Base-by-base conservation (phyloP, 1,139 yeast species). In the Yamadazyma friedrichii region DNA sequence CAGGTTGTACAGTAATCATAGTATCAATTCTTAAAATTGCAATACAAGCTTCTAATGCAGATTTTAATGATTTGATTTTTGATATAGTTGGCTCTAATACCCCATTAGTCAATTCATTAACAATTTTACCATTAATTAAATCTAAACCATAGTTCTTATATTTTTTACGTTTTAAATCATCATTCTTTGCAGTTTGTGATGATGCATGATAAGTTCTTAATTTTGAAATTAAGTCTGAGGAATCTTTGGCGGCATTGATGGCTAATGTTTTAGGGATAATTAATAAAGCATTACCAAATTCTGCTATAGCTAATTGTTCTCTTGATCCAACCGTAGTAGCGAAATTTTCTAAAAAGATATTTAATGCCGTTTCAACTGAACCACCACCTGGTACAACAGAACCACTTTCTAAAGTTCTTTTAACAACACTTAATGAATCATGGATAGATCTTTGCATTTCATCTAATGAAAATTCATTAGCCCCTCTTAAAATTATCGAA, bases 381-480 rank as follows among this genome's bases (percentile, higher is more conserved):
- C 99, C 99, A 49, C 98, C 99, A 44, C 99, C 99, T 36, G 98
- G 98, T 9, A 94, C 98, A 43, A 94, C 94, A 51, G 78, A 69
- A 12, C 98, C 98, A 57, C 94, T 82, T 67, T 94, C 99, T 53
- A 94, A 78, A 13, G 98, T 89, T 62, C 98, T 83, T 71, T 94
- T 94, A 36, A 94, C 96, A 31, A 93, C 98, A 36, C 91, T 84
- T 53, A 94, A 74, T 1, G 98, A 88, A 63, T 94, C 99, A 59
- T 89, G 97, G 45, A 94, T 66, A 2, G 96, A 88, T 65, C 99
- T 81, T 69, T 94, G 97, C 98, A 94, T 93, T 70, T 94, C 99
- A 64, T 94, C 99, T 52, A 94, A 76, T 34, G 95, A 85, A 64
- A 85, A 93, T 63, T 93, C 98, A 63, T 94, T 94, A 45, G 98